Evolutionary conservation across 345 rosid species (phyloP).

Genomic region (Populus tremula): DNA sequence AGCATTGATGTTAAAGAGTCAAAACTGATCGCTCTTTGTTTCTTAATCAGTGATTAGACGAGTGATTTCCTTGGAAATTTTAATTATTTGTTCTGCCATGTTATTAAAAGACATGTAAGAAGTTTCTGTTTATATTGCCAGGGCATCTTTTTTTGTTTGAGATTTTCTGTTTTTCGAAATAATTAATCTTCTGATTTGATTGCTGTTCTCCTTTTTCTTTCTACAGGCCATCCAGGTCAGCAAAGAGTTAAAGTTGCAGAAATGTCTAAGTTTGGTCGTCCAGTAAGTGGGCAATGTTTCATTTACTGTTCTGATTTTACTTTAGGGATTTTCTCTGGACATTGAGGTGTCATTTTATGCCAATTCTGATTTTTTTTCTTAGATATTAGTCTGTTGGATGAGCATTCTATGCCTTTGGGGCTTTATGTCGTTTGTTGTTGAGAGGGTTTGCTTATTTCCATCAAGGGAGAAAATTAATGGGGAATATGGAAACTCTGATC

Average conservation of each 20-base stretch:
- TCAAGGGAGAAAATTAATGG: not conserved
- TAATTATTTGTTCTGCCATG: not conserved
- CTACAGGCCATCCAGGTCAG: conserved; percentile 72
- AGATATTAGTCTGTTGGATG: not conserved
- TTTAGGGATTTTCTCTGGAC: not conserved
- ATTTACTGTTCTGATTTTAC: not conserved
- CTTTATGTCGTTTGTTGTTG: not conserved
- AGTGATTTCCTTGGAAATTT: not conserved
- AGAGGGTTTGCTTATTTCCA: not conserved
- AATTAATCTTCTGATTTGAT: not conserved
- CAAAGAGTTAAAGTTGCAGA: conserved; percentile 62
- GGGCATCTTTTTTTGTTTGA: not conserved
- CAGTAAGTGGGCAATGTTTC: conserved; percentile 42
- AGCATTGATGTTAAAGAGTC: not conserved
- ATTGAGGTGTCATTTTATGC: not conserved
- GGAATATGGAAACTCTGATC: not conserved
- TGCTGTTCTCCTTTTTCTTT: conserved; percentile 5
- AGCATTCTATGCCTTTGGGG: not conserved
- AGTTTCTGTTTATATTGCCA: not conserved
- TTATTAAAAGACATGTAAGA: not conserved
- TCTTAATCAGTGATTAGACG: not conserved
- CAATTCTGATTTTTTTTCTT: not conserved
- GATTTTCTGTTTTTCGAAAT: not conserved
- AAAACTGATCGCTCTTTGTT: too few species aligned
- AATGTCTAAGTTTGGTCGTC: conserved; percentile 65